phyloP scores from a whole-genome alignment of 1,284 basidiomycete genomes.

The Marasmius oreades region DNA sequence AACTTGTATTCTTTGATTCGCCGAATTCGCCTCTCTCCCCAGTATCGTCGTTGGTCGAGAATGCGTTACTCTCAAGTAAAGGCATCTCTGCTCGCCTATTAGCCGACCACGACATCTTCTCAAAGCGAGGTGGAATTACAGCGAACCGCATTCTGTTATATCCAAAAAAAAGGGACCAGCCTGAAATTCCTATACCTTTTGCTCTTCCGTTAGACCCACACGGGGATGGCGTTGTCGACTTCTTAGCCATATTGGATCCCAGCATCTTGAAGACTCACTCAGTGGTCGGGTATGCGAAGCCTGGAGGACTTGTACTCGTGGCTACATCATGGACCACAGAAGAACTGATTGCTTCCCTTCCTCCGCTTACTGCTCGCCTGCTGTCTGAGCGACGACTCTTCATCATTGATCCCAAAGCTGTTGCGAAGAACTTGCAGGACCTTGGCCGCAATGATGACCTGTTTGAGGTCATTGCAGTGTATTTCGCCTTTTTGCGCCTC shows the following conservation, averaged over 20 bases:
- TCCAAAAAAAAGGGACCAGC: slow-evolving; percentile 37
- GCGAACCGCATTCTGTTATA: slow-evolving; percentile 60
- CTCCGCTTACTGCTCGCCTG: slow-evolving; percentile 36
- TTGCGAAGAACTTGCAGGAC: slow-evolving; percentile 35
- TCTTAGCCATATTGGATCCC: slow-evolving; percentile 69
- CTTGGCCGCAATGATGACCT: slow-evolving; percentile 34
- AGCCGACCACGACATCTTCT: slow-evolving; percentile 66
- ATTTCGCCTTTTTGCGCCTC: slow-evolving; percentile 66
- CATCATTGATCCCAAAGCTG: slow-evolving; percentile 48
- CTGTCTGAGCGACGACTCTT: slow-evolving; percentile 50
- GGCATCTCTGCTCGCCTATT: slow-evolving; percentile 55
- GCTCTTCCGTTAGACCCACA: slow-evolving; percentile 48
- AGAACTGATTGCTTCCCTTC: slow-evolving; percentile 57
- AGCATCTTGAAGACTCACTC: slow-evolving; percentile 65
- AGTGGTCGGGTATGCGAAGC: slow-evolving; percentile 54
- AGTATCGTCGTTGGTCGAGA: slow-evolving; percentile 53
- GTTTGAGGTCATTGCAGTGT: slow-evolving; percentile 50
- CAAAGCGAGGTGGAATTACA: slow-evolving; percentile 62
- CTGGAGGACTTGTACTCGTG: slow-evolving; percentile 56
- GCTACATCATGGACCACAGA: slow-evolving; percentile 57
- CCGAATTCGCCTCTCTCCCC: slow-evolving; percentile 50
- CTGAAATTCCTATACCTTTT: slow-evolving; percentile 45
- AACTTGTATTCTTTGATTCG: slow-evolving; percentile 60
- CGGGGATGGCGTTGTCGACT: slow-evolving; percentile 52
- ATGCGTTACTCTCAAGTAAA: slow-evolving; percentile 52